These are phyloP conservation scores for Adansonia rubrostipa DNA, from an alignment of 441 rosid genomes.

Conservation along the genomic window DNA sequence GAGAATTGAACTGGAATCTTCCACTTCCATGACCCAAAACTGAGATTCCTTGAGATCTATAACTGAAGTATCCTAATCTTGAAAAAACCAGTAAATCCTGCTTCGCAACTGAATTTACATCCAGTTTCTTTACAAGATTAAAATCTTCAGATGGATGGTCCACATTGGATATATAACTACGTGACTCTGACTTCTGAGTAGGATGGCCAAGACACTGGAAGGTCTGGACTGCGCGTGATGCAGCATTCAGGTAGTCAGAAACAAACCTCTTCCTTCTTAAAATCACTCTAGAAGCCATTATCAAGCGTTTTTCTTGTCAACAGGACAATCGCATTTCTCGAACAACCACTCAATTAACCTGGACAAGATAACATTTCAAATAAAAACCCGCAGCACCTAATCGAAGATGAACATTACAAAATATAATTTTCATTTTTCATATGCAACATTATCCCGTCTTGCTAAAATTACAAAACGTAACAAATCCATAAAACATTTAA, in stretches of 20 bases:
- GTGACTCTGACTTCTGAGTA: conserved; percentile 35
- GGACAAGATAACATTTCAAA: conserved; percentile 23
- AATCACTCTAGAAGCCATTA: conserved; percentile 81
- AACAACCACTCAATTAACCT: conserved; percentile 28
- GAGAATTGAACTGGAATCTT: conserved; percentile 39
- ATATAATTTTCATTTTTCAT: neutral
- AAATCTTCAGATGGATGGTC: conserved; percentile 28
- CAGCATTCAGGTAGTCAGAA: conserved; percentile 50
- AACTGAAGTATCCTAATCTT: conserved; percentile 34
- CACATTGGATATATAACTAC: conserved; percentile 31
- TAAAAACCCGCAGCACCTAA: neutral
- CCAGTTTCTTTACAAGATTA: conserved; percentile 28
- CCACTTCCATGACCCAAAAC: conserved; percentile 39
- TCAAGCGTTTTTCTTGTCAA: conserved; percentile 30
- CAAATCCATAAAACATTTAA: neutral
- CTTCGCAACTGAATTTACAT: conserved; percentile 32
- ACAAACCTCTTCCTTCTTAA: conserved; percentile 56
- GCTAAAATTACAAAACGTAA: neutral
- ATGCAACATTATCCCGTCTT: neutral
- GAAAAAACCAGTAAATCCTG: conserved; percentile 36
- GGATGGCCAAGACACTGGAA: conserved; percentile 48
- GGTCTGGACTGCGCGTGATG: conserved; percentile 44
- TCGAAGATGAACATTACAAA: conserved; percentile 7
- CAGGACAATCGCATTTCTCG: conserved; percentile 37
- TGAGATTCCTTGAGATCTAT: conserved; percentile 38